phyloP scores from a whole-genome alignment of 2,329 filamentous ascomycete species.

The Nemania diffusa region DNA sequence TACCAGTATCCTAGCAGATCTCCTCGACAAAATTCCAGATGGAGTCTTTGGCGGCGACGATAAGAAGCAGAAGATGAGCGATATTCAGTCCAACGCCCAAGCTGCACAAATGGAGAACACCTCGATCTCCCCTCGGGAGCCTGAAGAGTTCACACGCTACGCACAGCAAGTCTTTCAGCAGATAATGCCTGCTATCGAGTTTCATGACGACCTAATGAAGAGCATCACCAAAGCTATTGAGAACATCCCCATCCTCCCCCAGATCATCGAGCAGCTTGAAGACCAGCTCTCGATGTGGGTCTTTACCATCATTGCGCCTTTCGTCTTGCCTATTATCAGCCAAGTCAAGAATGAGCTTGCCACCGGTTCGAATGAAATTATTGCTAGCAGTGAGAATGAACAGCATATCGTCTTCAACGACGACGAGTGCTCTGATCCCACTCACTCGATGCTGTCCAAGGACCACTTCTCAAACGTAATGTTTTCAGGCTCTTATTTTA shows the following conservation, averaged over 20 bases:
- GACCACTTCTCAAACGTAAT: conserved; percentile 89
- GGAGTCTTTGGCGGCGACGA: conserved; percentile 82
- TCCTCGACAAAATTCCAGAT: conserved; percentile 83
- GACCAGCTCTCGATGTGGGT: conserved; percentile 90
- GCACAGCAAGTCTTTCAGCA: conserved; percentile 78
- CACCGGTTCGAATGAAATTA: conserved; percentile 87
- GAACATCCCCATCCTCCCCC: conserved; percentile 84
- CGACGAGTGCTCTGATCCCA: conserved; percentile 80
- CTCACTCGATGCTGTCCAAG: conserved; percentile 95
- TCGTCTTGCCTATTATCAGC: conserved; percentile 83
- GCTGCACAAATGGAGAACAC: conserved; percentile 80
- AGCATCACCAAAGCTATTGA: conserved; percentile 80
- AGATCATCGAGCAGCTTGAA: conserved; percentile 85
- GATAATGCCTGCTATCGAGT: conserved; percentile 89
- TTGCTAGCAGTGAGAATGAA: conserved; percentile 83
- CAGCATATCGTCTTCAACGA: conserved; percentile 89
- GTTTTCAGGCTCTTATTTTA: neutral
- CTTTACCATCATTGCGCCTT: conserved; percentile 90
- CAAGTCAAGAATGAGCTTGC: conserved; percentile 89
- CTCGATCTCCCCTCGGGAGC: conserved; percentile 78
- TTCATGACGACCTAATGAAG: conserved; percentile 90
- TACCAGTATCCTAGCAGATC: conserved; percentile 78
- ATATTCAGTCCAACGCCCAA: conserved; percentile 80
- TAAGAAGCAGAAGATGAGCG: conserved; percentile 78
- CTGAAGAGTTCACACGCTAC: conserved; percentile 85